Evolutionary conservation across 345 rosid species (phyloP), one percentile per base, ranked within the genome.

Genomic region (Hibiscus mutabilis): DNA sequence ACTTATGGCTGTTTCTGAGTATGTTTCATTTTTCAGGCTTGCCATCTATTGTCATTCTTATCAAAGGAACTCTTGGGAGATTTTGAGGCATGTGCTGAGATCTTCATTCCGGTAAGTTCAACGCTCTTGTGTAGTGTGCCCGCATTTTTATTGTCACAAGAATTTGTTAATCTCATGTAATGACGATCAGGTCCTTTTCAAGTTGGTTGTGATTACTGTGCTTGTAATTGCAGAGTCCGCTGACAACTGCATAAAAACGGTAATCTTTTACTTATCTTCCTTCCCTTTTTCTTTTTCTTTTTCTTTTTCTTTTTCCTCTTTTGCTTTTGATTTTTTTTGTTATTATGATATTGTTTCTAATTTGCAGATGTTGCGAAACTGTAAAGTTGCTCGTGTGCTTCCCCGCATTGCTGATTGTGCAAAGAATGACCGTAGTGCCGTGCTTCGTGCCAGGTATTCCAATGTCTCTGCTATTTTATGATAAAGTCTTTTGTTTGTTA

Each of bases 161-260:
- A 19, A 77, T 40, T 15, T 74, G 42, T 77, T 82, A 76, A 80
- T 74, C 73, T 65, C 72, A 67, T 75, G 75, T 68, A 72, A 79
- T 86, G 83, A 75, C 86, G 68, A 84, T 81, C 94, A 96, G 99
- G 98, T 91, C 72, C 98, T 96, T 83, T 96, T 96, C 92, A 96
- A 96, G 97, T 85, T 96, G 76, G 99, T 96, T 79, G 98, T 96
- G 88, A 96, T 96, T 68, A 96, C 99, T 80, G 99, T 92, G 70
- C 99, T 96, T 83, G 99, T 96, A 77, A 96, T 96, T 87, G 96
- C 96, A 79, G 99, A 96, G 81, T 96, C 99, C 74, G 92, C 99
- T 1, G 99, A 96, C 80, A 96, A 82, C 86, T 96, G 99, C 89
- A 91, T 96, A 80, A 96, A 96, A 81, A 96, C 95, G 82, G 97